phyloP scores from a whole-genome alignment of 768 basidiomycete genomes.

The Stropharia rugosoannulata region DNA sequence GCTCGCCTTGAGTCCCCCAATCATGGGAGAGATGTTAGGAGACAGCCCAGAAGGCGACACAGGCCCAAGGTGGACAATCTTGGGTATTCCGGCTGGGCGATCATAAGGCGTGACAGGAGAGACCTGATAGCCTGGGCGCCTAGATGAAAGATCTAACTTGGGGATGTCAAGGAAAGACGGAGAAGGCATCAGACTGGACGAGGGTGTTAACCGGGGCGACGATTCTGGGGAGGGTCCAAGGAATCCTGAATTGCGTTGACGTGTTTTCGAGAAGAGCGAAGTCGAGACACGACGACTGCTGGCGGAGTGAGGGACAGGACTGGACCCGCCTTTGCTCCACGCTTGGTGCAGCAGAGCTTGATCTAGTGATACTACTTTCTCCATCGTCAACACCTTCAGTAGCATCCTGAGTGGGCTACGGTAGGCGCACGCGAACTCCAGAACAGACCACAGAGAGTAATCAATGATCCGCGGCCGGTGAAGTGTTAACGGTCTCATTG shows the following conservation, averaged over 20 bases:
- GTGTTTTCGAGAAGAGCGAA: conserved; percentile 57
- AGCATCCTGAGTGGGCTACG: conserved; percentile 65
- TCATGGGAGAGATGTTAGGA: conserved; percentile 28
- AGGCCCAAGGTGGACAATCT: conserved; percentile 63
- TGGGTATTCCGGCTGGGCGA: conserved; percentile 35
- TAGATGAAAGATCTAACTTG: conserved; percentile 7
- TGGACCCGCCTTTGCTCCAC: conserved; percentile 10
- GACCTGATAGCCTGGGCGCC: conserved; percentile 31
- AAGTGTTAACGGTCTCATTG: conserved; percentile 15
- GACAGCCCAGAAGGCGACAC: conserved; percentile 37
- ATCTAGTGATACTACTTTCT: conserved; percentile 57
- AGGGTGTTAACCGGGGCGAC: conserved; percentile 39
- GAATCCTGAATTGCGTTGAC: conserved; percentile 40
- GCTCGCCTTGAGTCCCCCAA: conserved; percentile 13
- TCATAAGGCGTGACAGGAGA: conserved; percentile 25
- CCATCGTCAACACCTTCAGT: conserved; percentile 63
- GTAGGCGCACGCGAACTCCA: conserved; percentile 64
- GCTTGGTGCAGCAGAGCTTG: conserved; percentile 41
- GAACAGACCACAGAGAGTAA: conserved; percentile 70
- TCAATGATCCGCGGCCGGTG: conserved; percentile 60
- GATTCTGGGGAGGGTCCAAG: conserved; percentile 42
- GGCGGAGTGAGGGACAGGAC: conserved; percentile 23
- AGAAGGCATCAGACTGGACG: conserved; percentile 24
- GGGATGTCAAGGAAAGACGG: conserved; percentile 32
- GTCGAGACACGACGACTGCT: conserved; percentile 44